phyloP scores from a whole-genome alignment of 1,284 basidiomycete species.

The Heterobasidion parviporum region DNA sequence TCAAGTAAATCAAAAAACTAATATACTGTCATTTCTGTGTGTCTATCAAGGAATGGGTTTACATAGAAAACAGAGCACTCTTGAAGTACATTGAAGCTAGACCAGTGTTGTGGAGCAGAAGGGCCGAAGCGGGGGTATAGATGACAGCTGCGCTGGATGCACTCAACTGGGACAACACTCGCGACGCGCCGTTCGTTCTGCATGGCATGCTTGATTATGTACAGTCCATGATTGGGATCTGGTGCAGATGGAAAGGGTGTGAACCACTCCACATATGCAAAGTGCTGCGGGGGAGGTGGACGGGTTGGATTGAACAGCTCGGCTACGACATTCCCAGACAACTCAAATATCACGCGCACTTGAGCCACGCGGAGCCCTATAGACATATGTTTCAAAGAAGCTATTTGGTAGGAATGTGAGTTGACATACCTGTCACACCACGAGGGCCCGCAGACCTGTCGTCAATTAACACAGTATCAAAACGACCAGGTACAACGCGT shows the following conservation, averaged over 20 bases:
- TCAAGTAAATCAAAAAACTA: too few relatives aligned
- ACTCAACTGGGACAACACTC: too few relatives aligned
- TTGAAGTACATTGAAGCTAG: too few relatives aligned
- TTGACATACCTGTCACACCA: neutral
- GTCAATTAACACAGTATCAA: constrained; percentile 12
- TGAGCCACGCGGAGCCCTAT: neutral
- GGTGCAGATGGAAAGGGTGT: neutral
- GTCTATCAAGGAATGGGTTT: too few relatives aligned
- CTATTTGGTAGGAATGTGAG: neutral
- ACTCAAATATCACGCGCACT: neutral
- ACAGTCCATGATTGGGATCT: neutral
- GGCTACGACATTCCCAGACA: neutral
- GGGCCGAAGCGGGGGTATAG: too few relatives aligned
- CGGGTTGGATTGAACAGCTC: neutral
- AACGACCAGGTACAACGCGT: constrained; percentile 4
- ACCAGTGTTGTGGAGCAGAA: too few relatives aligned
- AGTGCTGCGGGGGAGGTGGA: neutral
- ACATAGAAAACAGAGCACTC: too few relatives aligned
- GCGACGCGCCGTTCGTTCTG: too few relatives aligned
- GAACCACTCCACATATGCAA: constrained; percentile 4
- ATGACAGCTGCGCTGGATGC: too few relatives aligned
- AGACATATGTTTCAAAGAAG: neutral
- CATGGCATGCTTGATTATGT: neutral
- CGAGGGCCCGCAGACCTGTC: neutral
- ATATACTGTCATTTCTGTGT: too few relatives aligned